phyloP scores from a whole-genome alignment of 768 basidiomycete genomes.

The Pleurotus salmoneostramineus region DNA sequence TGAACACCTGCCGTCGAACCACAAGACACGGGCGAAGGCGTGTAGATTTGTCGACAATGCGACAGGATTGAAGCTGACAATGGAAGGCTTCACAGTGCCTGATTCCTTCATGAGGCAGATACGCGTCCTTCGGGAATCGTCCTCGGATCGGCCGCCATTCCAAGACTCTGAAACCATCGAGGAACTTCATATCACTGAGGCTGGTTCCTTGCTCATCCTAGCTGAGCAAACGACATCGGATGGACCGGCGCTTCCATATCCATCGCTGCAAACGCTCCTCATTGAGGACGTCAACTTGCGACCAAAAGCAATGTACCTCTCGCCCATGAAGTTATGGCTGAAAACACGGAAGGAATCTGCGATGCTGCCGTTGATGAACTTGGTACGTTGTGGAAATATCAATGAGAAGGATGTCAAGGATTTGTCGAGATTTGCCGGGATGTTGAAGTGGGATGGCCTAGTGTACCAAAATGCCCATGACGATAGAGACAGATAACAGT shows the following conservation, averaged over 20 bases:
- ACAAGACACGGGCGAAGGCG: not conserved
- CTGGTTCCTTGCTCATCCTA: not conserved
- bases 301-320: not conserved
- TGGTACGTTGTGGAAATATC: not conserved
- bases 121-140: not conserved
- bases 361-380: not conserved
- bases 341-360: not conserved
- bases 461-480: too few species aligned
- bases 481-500: too few species aligned
- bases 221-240: not conserved
- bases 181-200: not conserved
- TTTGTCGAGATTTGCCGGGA: not conserved
- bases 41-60: not conserved
- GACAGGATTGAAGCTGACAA: not conserved
- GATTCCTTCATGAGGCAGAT: not conserved
- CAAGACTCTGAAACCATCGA: not conserved
- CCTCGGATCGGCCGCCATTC: not conserved
- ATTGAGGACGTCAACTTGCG: not conserved
- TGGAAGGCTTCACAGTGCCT: not conserved
- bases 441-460: not conserved
- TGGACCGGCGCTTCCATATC: not conserved
- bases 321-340: not conserved
- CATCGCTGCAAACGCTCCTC: not conserved
- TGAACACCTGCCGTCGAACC: not conserved
- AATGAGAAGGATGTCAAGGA: not conserved